These are phyloP conservation scores for Polygonum maritimum DNA, from an alignment of 148 eudicot genomes.

Conservation along the genomic window DNA sequence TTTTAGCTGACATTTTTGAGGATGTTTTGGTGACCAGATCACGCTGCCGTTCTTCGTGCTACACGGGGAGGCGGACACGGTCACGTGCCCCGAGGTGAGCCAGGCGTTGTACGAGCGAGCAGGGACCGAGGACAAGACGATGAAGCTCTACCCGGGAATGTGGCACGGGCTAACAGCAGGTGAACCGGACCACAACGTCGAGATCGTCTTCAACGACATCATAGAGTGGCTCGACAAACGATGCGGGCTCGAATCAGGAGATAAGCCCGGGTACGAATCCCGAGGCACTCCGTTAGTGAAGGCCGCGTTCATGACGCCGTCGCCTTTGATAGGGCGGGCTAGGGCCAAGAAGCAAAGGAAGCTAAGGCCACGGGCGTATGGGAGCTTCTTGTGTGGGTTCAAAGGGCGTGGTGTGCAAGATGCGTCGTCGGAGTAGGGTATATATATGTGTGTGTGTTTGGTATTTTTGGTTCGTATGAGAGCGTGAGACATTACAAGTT, in stretches of 20 bases:
- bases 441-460: neutral
- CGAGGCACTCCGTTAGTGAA: slow-evolving; percentile 11
- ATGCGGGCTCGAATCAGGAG: neutral
- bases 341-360: slow-evolving; percentile 14
- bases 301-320: slow-evolving; percentile 8
- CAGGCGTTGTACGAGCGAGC: slow-evolving; percentile 67
- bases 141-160: slow-evolving; percentile 86
- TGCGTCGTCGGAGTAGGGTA: slow-evolving; percentile 43
- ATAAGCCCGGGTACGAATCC: neutral
- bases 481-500: too few relatives aligned
- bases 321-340: neutral
- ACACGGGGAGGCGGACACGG: slow-evolving; percentile 92
- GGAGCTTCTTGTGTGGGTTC: slow-evolving; percentile 64
- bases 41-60: slow-evolving; percentile 64
- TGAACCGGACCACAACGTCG: slow-evolving; percentile 74
- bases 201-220: slow-evolving; percentile 70
- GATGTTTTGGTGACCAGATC: neutral
- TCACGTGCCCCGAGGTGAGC: slow-evolving; percentile 97
- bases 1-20: neutral
- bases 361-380: slow-evolving; percentile 13
- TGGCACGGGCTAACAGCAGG: slow-evolving; percentile 95
- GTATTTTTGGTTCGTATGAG: neutral
- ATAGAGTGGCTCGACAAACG: slow-evolving; percentile 81
- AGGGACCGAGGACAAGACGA: slow-evolving; percentile 79
- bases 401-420: slow-evolving; percentile 65